Percentiles rank a stretch among this genome's conserved stretches.
These are phyloP conservation scores for Yamadazyma atmosphaerica DNA, from an alignment of 1,139 yeast species.

Conservation along the genomic window DNA sequence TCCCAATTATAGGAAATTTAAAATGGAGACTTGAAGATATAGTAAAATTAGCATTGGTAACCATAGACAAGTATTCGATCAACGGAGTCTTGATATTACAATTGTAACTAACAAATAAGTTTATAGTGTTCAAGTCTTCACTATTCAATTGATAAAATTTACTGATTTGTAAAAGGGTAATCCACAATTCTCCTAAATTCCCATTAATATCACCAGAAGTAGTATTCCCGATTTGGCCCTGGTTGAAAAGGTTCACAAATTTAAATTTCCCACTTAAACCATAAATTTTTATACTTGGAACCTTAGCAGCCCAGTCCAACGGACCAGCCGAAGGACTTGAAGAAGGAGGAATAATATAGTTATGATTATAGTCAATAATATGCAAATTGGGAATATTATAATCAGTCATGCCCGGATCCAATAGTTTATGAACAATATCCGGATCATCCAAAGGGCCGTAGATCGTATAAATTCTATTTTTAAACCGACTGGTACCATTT, in stretches of 20 bases:
- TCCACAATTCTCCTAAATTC: slow-evolving; percentile 75
- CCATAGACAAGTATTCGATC: slow-evolving; percentile 65
- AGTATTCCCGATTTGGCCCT: slow-evolving; percentile 42
- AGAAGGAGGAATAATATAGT: slow-evolving; percentile 36
- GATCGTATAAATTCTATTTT: slow-evolving; percentile 72
- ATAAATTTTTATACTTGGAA: slow-evolving; percentile 48
- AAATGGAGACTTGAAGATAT: slow-evolving; percentile 72
- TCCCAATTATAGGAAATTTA: slow-evolving; percentile 69
- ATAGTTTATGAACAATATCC: slow-evolving; percentile 57
- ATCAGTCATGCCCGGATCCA: slow-evolving; percentile 45
- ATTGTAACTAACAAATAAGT: slow-evolving; percentile 66
- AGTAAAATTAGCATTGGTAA: slow-evolving; percentile 71
- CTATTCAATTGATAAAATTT: slow-evolving; percentile 35
- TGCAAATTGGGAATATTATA: slow-evolving; percentile 56
- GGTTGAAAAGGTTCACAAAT: slow-evolving; percentile 67
- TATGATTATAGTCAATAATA: slow-evolving; percentile 58
- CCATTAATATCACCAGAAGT: slow-evolving; percentile 38
- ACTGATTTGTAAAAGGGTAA: slow-evolving; percentile 69
- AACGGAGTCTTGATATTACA: slow-evolving; percentile 67
- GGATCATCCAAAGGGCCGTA: slow-evolving; percentile 80
- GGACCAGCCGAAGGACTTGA: no score
- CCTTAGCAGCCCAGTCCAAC: not conserved
- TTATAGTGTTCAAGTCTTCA: slow-evolving; percentile 41
- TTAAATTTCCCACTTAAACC: slow-evolving; percentile 77
- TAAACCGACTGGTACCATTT: slow-evolving; percentile 44